Evolutionary conservation across 2,329 filamentous ascomycete species (phyloP).

Genomic region (Colletotrichum theobromicola): DNA sequence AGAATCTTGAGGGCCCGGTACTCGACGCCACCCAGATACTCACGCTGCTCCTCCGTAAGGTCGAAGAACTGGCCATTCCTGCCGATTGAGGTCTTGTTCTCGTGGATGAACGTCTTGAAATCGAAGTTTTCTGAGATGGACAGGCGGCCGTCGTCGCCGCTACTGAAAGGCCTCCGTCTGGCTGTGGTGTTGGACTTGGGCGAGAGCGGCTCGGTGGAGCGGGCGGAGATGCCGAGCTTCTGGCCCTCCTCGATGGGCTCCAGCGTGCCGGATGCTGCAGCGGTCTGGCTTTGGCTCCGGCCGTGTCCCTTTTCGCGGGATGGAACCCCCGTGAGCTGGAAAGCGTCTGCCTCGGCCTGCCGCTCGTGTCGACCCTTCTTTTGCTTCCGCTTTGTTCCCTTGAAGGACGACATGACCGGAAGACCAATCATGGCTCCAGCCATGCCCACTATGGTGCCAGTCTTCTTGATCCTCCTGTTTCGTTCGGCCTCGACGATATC

Average conservation of each 20-base stretch:
- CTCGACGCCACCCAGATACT: constrained; percentile 66
- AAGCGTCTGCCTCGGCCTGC: constrained; percentile 7
- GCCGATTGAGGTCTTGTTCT: constrained; percentile 43
- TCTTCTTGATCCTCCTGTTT: constrained; percentile 32
- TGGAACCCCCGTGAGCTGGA: background rate
- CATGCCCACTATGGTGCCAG: constrained; percentile 24
- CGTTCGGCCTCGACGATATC: constrained; percentile 52
- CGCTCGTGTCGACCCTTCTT: constrained; percentile 6
- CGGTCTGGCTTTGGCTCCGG: background rate
- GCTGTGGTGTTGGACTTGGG: background rate
- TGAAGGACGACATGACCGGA: constrained; percentile 1
- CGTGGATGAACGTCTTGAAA: background rate
- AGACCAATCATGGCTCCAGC: constrained; percentile 27
- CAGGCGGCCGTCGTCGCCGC: constrained; percentile 38
- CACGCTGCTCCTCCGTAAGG: constrained; percentile 56
- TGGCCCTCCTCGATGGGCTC: constrained; percentile 5
- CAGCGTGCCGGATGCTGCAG: background rate
- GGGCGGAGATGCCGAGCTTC: background rate
- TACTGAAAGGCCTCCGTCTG: constrained; percentile 21
- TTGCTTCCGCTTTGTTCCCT: background rate
- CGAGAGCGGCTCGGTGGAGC: background rate
- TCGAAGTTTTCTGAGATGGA: constrained; percentile 36
- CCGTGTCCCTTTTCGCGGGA: background rate
- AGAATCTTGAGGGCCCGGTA: constrained; percentile 68
- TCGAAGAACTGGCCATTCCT: constrained; percentile 62